These are phyloP conservation scores for Scheffersomyces segobiensis DNA, from an alignment of 1,139 yeast genomes.

Conservation along the genomic window DNA sequence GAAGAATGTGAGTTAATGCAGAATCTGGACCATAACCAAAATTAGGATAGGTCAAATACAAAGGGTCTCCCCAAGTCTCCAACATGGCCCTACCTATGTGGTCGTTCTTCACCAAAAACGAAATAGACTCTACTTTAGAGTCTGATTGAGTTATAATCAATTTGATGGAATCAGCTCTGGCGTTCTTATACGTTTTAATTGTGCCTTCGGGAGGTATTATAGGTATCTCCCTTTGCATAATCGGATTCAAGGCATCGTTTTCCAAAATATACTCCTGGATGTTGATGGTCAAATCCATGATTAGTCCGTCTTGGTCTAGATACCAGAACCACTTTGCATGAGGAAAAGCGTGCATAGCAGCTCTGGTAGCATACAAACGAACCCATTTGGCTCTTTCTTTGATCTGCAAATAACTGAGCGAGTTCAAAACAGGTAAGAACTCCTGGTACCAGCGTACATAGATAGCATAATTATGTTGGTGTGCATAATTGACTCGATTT, in stretches of 20 bases:
- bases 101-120: constrained; percentile 69
- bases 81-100: constrained; percentile 63
- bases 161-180: constrained; percentile 53
- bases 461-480: constrained; percentile 69
- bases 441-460: constrained; percentile 85
- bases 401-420: constrained; percentile 36
- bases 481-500: constrained; percentile 81
- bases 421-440: constrained; percentile 59
- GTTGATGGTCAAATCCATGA: constrained; percentile 64
- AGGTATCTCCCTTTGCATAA: constrained; percentile 66
- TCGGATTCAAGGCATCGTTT: constrained; percentile 55
- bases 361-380: constrained; percentile 59
- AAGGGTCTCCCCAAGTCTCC: constrained; percentile 74
- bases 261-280: constrained; percentile 57
- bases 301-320: constrained; percentile 70
- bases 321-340: constrained; percentile 83
- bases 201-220: constrained; percentile 67
- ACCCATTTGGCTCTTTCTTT: constrained; percentile 55
- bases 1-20: constrained; percentile 78
- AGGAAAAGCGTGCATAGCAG: constrained; percentile 88
- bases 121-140: constrained; percentile 59
- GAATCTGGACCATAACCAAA: constrained; percentile 63
- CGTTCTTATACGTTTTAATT: constrained; percentile 67
- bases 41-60: constrained; percentile 63
- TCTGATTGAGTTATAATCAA: constrained; percentile 69